Evolutionary conservation across 2,329 filamentous ascomycete genomes (phyloP), one percentile per base, ranked within the genome.

Genomic region (Verruconis gallopava): DNA sequence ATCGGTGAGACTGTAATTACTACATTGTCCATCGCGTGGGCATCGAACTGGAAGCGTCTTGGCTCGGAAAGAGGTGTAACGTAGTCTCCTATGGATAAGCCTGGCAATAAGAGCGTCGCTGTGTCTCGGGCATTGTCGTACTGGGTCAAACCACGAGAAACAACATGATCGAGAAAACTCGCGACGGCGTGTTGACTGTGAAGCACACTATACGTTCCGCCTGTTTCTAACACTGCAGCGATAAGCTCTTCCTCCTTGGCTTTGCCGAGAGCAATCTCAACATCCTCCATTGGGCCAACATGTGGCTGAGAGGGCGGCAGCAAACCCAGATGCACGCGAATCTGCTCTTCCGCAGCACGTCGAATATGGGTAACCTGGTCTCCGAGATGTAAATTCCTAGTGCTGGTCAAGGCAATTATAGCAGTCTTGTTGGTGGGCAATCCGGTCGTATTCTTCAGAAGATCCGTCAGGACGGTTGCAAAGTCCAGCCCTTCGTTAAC

Each of bases 111-210:
- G 2, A 52, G 39, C 5, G 46, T 53, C 4, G 50, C 50, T 3
- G 51, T 53, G 42, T 53, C 51, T 6, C 44, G 36, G 12, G 50
- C 49, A 40, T 53, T 53, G 43, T 53, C 51, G 40, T 53, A 53
- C 5, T 48, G 43, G 4, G 49, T 52, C 3, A 53, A 38, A 4
- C 48, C 49, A 22, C 51, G 51, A 12, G 48, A 49, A 9, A 53
- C 43, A 15, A 52, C 49, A 37, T 51, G 48, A 11, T 48, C 40
- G 15, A 53, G 40, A 37, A 52, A 52, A 18, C 38, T 40, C 3
- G 47, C 39, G 5, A 52, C 44, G 1, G 48, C 38, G 2, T 38
- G 20, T 11, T 34, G 46, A 33, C 45, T 36, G 37, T 52, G 49
- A 4, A 53, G 43, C 2, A 47, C 45, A 18, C 47, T 49, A 44